A percentile compares a stretch with the other conserved stretches of the same genome.
Evolutionary conservation across 2,329 filamentous ascomycete genomes (phyloP).

Genomic region (Ceratocystis smalleyi): DNA sequence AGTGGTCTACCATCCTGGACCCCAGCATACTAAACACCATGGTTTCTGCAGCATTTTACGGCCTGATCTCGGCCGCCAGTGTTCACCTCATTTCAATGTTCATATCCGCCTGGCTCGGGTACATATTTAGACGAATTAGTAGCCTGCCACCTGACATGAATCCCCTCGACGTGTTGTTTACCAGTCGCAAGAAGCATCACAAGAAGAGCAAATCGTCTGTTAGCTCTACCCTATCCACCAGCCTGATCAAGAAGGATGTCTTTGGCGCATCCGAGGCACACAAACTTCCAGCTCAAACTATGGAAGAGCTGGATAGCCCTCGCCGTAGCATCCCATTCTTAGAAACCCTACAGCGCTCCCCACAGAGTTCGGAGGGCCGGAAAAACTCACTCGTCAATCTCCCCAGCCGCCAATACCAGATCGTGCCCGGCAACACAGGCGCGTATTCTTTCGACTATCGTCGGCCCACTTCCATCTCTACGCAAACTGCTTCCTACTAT

Average conservation of each 20-base stretch:
- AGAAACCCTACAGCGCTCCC: constrained; percentile 55
- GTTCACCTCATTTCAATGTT: constrained; percentile 56
- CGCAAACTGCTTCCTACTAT: constrained; percentile 32
- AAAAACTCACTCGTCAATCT: constrained; percentile 40
- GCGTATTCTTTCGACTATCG: constrained; percentile 6
- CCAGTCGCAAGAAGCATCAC: constrained; percentile 48
- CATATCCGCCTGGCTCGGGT: constrained; percentile 58
- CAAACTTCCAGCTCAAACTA: constrained; percentile 3
- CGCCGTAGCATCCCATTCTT: constrained; percentile 55
- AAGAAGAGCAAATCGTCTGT: constrained; percentile 56
- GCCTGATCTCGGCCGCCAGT: constrained; percentile 45
- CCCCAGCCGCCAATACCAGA: constrained; percentile 41
- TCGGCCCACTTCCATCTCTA: constrained; percentile 19
- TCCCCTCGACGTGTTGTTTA: constrained; percentile 73
- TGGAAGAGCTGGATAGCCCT: constrained; percentile 22
- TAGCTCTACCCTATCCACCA: constrained; percentile 25
- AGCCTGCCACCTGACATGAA: constrained; percentile 87
- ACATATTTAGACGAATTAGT: constrained; percentile 69
- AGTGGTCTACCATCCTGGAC: constrained; percentile 55
- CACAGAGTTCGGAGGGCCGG: constrained; percentile 34
- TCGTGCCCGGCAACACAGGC: constrained; percentile 25
- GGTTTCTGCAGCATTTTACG: constrained; percentile 51
- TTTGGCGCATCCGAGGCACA: constrained; percentile 12
- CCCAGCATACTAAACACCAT: constrained; percentile 42
- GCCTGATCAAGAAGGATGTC: constrained; percentile 10